phyloP scores from a whole-genome alignment of 148 eudicot genomes.

The Vaccinium corymbosum region DNA sequence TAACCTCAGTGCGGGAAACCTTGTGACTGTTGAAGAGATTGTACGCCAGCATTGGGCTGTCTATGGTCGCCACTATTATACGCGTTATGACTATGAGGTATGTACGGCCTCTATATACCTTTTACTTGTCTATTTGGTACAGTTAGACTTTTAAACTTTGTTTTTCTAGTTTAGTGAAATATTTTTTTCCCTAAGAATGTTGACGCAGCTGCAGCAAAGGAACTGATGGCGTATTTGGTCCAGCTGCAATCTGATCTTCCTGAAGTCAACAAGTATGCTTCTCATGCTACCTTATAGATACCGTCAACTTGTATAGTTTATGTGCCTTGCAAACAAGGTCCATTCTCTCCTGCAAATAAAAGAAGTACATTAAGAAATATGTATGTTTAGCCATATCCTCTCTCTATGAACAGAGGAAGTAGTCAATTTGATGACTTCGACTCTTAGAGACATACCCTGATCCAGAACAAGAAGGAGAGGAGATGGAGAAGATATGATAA shows the following conservation, averaged over 20 bases:
- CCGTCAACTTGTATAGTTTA: too few relatives aligned
- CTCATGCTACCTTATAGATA: not conserved
- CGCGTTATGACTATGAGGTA: conserved; percentile 95
- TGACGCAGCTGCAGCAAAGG: conserved; percentile 87
- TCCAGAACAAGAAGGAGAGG: too few relatives aligned
- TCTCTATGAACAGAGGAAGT: too few relatives aligned
- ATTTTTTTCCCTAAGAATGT: conserved; percentile 52
- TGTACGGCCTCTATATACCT: not conserved
- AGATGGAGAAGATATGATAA: too few relatives aligned
- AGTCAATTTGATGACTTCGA: too few relatives aligned
- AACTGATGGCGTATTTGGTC: conserved; percentile 84
- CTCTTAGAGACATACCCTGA: too few relatives aligned
- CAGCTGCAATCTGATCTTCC: conserved; percentile 69
- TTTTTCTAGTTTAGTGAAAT: not conserved
- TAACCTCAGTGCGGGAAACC: conserved; percentile 61
- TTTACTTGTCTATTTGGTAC: too few relatives aligned
- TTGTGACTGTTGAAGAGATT: conserved; percentile 89
- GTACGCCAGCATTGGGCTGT: conserved; percentile 91
- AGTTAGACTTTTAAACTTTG: not conserved
- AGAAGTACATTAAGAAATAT: too few relatives aligned
- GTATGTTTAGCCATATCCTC: too few relatives aligned
- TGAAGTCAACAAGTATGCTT: conserved; percentile 79
- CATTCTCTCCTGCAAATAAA: too few relatives aligned
- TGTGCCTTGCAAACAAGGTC: too few relatives aligned
- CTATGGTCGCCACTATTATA: conserved; percentile 93